Conservation (phyloP, 805 yeast genomes). For the Candida nanaspora region DNA sequence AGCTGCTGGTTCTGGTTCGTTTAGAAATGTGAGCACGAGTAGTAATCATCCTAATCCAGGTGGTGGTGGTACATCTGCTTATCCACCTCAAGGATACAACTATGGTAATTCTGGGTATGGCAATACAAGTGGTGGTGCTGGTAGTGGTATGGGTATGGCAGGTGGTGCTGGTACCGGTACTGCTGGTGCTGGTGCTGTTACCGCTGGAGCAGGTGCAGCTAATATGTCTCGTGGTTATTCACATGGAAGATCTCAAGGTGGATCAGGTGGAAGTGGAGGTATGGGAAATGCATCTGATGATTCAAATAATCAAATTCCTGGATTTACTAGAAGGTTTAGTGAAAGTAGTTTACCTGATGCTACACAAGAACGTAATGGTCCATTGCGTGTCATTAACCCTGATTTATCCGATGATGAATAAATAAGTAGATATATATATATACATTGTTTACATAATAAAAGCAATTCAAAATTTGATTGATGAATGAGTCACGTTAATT, state of each 20-base stretch:
- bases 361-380: conserved; percentile 11
- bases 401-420: conserved; percentile 13
- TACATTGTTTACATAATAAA: too few species aligned
- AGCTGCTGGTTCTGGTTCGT: too few species aligned
- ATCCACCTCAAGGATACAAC: background rate
- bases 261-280: conserved; percentile 1
- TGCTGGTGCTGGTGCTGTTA: conserved; percentile 11
- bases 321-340: conserved; percentile 25
- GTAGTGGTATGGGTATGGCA: too few species aligned
- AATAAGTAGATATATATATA: too few species aligned
- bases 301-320: conserved; percentile 8
- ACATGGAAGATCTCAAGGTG: background rate
- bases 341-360: conserved; percentile 29
- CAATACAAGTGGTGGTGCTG: too few species aligned
- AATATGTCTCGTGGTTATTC: conserved; percentile 2
- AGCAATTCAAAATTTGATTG: too few species aligned
- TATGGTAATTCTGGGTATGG: background rate
- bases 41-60: conserved; percentile 1
- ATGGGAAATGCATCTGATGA: background rate
- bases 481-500: too few species aligned
- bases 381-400: conserved; percentile 27
- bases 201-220: conserved; percentile 2
- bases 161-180: background rate
- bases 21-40: background rate
- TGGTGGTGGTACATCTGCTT: conserved; percentile 3